Percentiles rank a stretch among this genome's conserved stretches.
phyloP scores from a whole-genome alignment of 2,329 filamentous ascomycete genomes.

The Parastagonospora avenae region DNA sequence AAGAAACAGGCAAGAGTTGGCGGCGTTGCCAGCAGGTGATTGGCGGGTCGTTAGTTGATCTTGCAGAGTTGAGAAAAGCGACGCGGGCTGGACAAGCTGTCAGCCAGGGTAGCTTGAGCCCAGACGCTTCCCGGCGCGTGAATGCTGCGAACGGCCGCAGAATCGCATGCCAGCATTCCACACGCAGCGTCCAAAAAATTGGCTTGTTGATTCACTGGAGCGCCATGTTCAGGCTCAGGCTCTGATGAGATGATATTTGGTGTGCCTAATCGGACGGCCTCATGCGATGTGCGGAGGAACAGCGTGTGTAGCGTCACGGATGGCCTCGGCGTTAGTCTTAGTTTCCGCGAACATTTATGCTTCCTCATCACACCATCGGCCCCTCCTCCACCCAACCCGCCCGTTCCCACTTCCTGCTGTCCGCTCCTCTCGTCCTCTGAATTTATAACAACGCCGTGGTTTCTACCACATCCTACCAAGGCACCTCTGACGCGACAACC shows the following conservation, averaged over 20 bases:
- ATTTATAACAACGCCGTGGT: neutral
- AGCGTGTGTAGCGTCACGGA: slow-evolving; percentile 11
- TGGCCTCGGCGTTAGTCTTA: slow-evolving; percentile 23
- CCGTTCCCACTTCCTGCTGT: neutral
- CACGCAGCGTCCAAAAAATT: slow-evolving; percentile 6
- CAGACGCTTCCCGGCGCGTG: slow-evolving; percentile 19
- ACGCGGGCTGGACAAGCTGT: slow-evolving; percentile 14
- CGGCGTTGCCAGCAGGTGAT: slow-evolving; percentile 18
- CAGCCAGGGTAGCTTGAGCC: slow-evolving; percentile 27
- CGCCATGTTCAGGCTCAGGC: slow-evolving; percentile 19
- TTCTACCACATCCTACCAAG: neutral
- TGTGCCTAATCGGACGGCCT: neutral
- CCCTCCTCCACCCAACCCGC: neutral
- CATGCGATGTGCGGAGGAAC: neutral
- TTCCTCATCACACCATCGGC: slow-evolving; percentile 16
- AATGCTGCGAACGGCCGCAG: slow-evolving; percentile 20
- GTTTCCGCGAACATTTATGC: slow-evolving; percentile 28
- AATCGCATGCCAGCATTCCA: slow-evolving; percentile 10
- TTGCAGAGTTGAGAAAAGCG: slow-evolving; percentile 18
- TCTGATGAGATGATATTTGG: slow-evolving; percentile 26
- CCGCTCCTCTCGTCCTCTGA: neutral
- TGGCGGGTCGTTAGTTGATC: slow-evolving; percentile 23
- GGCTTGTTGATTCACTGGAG: slow-evolving; percentile 15
- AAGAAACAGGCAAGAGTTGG: slow-evolving; percentile 17
- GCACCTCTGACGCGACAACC: neutral